Base-by-base conservation (phyloP, 345 rosid genomes). In the Reutealis trisperma region DNA sequence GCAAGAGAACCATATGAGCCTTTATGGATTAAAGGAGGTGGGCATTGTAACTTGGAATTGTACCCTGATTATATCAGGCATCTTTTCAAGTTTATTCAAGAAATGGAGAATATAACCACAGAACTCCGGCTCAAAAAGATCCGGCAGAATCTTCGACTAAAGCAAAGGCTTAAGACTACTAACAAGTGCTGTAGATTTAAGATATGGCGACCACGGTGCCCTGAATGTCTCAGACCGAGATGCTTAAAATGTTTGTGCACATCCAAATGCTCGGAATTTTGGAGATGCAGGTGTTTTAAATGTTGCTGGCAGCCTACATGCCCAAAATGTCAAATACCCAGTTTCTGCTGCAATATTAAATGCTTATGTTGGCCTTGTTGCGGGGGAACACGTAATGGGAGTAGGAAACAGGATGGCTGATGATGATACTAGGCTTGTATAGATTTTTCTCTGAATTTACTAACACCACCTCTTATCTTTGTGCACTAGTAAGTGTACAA, bases 21-120 rank as follows among this genome's bases (percentile, higher is more conserved):
- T 19, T 79, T 96, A 30, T 96, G 99, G 99, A 94, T 96, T 67
- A 94, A 96, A 86, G 99, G 99, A 32, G 99, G 98, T 22, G 98
- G 98, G 57, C 99, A 94, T 77, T 96, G 98, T 86, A 96, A 96
- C 85, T 84, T 96, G 78, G 99, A 96, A 88, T 89, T 96, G 6
- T 96, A 89, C 83, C 97, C 99, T 0, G 98, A 94, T 73, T 96
- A 90, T 84, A 90, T 96, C 71, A 85, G 90, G 75, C 98, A 94
- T 85, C 90, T 96, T 25, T 78, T 88, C 86, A 90, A 86, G 82
- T 96, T 91, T 74, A 79, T 96, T 76, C 90, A 87, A 47, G 97
- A 96, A 77, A 92, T 96, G 99, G 98, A 96, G 86, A 94, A 84
- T 77, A 84, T 89, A 71, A 92, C 84, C 70, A 87, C 97, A 8